These are phyloP conservation scores for Oryza punctata DNA, from an alignment of 176 grass and related monocot species.

Conservation along the genomic window DNA sequence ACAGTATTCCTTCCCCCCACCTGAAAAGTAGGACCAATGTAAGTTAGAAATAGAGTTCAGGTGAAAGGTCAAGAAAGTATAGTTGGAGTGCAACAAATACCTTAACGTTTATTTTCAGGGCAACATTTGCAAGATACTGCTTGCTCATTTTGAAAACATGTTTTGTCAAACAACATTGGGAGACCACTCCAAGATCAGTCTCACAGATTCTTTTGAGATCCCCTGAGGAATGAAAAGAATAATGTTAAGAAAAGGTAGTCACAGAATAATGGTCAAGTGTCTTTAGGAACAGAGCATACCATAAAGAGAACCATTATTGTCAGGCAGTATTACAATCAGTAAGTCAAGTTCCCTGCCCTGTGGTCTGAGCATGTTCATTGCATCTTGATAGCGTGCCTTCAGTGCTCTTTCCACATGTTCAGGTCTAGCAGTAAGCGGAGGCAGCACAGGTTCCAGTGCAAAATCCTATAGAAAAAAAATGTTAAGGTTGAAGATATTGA, in stretches of 20 bases:
- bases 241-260: constrained; percentile 23
- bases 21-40: constrained; percentile 41
- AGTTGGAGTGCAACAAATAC: constrained; percentile 35
- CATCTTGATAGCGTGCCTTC: constrained; percentile 77
- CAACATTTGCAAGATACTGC: constrained; percentile 95
- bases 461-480: constrained; percentile 55
- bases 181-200: constrained; percentile 96
- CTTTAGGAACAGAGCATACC: constrained; percentile 47
- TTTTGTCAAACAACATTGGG: constrained; percentile 93
- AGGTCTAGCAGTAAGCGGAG: constrained; percentile 67
- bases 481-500: neutral
- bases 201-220: constrained; percentile 96
- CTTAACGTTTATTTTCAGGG: constrained; percentile 98
- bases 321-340: constrained; percentile 84
- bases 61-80: neutral
- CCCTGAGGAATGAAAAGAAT: constrained; percentile 46
- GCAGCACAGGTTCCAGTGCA: constrained; percentile 67
- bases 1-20: constrained; percentile 94
- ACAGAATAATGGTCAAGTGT: neutral
- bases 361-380: constrained; percentile 65
- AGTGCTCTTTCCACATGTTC: constrained; percentile 83
- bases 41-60: constrained; percentile 2
- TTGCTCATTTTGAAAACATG: constrained; percentile 97
- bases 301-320: constrained; percentile 88
- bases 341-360: constrained; percentile 76